Evolutionary conservation across 495 filamentous ascomycete genomes (phyloP).

Genomic region (Parmelia sp.): DNA sequence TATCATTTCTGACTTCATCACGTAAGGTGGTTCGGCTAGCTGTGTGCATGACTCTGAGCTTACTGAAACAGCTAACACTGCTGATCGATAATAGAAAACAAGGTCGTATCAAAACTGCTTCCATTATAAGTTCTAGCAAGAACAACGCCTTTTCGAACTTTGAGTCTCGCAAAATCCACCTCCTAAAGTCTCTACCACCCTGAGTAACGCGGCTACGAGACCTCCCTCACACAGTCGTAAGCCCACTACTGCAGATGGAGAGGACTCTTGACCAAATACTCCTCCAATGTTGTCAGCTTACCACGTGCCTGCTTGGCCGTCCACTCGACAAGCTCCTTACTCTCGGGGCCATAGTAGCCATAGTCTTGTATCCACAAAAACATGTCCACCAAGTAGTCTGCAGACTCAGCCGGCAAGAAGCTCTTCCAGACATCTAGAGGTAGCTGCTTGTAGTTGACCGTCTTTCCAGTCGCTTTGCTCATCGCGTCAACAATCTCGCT

Average conservation of each 20-base stretch:
- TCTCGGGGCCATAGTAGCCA: constrained; percentile 43
- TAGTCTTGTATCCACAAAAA: constrained; percentile 36
- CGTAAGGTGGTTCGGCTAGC: too few relatives aligned
- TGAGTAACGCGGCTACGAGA: not conserved
- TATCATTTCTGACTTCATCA: too few relatives aligned
- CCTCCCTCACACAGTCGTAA: not conserved
- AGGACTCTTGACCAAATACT: constrained; percentile 33
- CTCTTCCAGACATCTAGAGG: constrained; percentile 33
- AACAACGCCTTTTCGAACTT: too few relatives aligned
- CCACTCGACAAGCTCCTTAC: constrained; percentile 38
- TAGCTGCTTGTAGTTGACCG: constrained; percentile 40
- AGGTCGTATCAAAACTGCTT: too few relatives aligned
- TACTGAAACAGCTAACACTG: too few relatives aligned
- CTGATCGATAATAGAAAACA: too few relatives aligned
- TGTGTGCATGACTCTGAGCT: too few relatives aligned
- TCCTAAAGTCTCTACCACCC: not conserved
- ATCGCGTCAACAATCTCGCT: constrained; percentile 36
- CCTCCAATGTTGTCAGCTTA: constrained; percentile 41
- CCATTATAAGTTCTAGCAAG: too few relatives aligned
- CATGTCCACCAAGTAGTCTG: constrained; percentile 33
- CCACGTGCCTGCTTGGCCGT: constrained; percentile 35
- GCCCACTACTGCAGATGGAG: constrained; percentile 19
- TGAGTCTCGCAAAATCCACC: too few relatives aligned
- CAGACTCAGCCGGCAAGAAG: constrained; percentile 27
- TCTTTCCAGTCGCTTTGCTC: constrained; percentile 42